A percentile compares a stretch with the other conserved stretches of the same genome.
Conservation (phyloP, 106 monocot species). For the Dioscorea alata region DNA sequence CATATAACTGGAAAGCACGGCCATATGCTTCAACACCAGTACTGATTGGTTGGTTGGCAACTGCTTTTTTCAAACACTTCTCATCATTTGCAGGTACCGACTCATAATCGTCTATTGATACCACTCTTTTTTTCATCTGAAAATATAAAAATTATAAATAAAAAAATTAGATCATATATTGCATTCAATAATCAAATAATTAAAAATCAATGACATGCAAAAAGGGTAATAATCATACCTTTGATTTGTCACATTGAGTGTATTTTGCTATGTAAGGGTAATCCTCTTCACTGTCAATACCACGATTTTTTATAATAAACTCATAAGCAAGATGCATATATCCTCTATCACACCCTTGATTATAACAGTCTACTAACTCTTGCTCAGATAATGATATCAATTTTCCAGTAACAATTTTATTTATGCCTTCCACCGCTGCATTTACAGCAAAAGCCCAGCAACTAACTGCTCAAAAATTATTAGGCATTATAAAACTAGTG, state of each 20-base stretch:
- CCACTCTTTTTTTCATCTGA: conserved; percentile 45
- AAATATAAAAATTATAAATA: neutral
- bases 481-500: too few species aligned
- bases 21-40: conserved; percentile 56
- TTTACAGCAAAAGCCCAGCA: conserved; percentile 83
- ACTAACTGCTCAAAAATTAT: conserved; percentile 31
- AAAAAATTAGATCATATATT: too few species aligned
- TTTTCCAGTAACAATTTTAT: conserved; percentile 30
- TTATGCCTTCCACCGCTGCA: conserved; percentile 38
- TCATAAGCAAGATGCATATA: conserved; percentile 75
- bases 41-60: conserved; percentile 49
- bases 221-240: conserved; percentile 4
- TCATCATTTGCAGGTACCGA: conserved; percentile 34
- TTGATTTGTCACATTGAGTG: conserved; percentile 22
- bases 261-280: conserved; percentile 55
- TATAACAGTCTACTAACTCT: conserved; percentile 76
- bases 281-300: conserved; percentile 10
- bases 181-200: too few species aligned
- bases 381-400: conserved; percentile 67
- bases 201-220: too few species aligned
- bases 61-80: conserved; percentile 38
- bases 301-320: conserved; percentile 67
- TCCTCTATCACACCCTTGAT: conserved; percentile 73
- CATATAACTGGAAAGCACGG: conserved; percentile 46
- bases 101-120: conserved; percentile 43